Conservation (phyloP, 1,284 basidiomycete species). For the Cystobasidium sp. region DNA sequence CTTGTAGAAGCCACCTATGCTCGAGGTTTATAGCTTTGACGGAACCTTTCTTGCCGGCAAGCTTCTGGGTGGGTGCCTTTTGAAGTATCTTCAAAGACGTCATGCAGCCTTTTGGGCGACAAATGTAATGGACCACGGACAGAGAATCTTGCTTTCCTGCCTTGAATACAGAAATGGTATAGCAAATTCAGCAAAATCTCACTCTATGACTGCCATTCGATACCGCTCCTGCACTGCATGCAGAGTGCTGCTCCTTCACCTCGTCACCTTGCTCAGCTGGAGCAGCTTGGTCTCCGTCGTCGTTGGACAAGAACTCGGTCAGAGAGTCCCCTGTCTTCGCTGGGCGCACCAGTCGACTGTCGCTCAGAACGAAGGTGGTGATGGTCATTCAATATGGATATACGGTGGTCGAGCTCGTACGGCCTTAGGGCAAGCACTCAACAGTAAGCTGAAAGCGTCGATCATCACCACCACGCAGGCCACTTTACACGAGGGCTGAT, state of each 20-base stretch:
- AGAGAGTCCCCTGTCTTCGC: slow-evolving; percentile 19
- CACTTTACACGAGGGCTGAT: not conserved
- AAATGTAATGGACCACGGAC: no score
- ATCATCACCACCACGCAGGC: not conserved
- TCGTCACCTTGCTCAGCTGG: slow-evolving; percentile 6
- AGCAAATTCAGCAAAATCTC: no score
- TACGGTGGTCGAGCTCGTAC: slow-evolving; percentile 50
- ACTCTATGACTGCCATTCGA: not conserved
- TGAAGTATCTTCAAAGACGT: no score
- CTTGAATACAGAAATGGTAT: no score
- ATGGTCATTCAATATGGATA: slow-evolving; percentile 33
- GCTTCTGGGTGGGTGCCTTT: no score
- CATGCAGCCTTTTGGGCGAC: no score
- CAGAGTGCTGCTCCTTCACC: not conserved
- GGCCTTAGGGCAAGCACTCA: slow-evolving; percentile 36
- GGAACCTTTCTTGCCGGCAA: no score
- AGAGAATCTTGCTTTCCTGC: no score
- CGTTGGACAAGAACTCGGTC: slow-evolving; percentile 6
- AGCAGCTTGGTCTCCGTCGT: not conserved
- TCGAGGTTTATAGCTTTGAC: no score
- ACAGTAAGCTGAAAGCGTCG: slow-evolving; percentile 24
- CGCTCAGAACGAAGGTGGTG: slow-evolving; percentile 15
- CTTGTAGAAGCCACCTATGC: no score
- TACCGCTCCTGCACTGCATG: not conserved
- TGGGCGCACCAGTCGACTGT: slow-evolving; percentile 42